Conservation (phyloP, 306 rosid species). For the Mimosa bimucronata region DNA sequence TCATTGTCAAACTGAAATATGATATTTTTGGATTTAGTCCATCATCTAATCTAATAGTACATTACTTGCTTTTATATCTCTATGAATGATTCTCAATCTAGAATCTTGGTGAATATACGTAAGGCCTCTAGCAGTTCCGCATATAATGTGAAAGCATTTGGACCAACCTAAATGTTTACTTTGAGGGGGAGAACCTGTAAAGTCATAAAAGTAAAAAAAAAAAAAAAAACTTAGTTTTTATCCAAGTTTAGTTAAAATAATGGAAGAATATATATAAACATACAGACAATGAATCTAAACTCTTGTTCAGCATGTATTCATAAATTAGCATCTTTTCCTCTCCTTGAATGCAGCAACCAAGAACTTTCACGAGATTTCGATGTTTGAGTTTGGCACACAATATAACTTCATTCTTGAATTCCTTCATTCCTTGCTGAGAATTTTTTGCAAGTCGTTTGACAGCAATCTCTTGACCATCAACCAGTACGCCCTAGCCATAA, state of each 20-base stretch:
- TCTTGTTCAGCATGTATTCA: not conserved
- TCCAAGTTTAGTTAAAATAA: not conserved
- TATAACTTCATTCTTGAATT: constrained; percentile 34
- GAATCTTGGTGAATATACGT: not conserved
- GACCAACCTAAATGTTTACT: not conserved
- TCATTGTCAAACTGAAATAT: not conserved
- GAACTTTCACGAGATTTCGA: constrained; percentile 33
- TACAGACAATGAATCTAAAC: not conserved
- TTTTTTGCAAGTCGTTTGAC: constrained; percentile 9
- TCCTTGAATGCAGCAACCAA: constrained; percentile 28
- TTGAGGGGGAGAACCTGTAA: not conserved
- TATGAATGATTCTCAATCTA: not conserved
- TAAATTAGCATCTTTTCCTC: constrained; percentile 5
- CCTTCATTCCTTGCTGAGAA: constrained; percentile 30
- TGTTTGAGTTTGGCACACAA: constrained; percentile 29
- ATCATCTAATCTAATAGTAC: not conserved
- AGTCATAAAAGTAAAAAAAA: not conserved
- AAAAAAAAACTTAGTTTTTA: not conserved
- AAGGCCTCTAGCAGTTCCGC: not conserved
- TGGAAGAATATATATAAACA: not conserved
- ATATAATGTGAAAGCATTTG: not conserved
- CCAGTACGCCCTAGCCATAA: not conserved
- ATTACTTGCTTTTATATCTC: not conserved
- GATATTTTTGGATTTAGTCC: not conserved
- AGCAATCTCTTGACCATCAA: constrained; percentile 27